A percentile compares a stretch with the other conserved stretches of the same genome.
phyloP scores from a whole-genome alignment of 768 basidiomycete species.

The Amanita pseudoporphyria region DNA sequence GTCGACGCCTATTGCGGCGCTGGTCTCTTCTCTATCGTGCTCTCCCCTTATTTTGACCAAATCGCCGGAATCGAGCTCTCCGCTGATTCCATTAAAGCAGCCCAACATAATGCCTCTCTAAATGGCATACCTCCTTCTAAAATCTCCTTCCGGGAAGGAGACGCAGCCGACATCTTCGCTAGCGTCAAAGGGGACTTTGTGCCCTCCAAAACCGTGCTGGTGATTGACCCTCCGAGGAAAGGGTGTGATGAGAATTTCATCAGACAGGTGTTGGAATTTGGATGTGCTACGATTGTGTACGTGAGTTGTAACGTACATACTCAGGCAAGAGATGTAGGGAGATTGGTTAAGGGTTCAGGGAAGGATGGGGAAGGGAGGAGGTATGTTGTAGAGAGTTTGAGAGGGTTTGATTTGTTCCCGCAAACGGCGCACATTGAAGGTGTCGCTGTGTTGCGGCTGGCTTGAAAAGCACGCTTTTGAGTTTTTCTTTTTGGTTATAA shows the following conservation, averaged over 20 bases:
- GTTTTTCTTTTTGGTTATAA: too few species aligned
- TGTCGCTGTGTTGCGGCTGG: slow-evolving; percentile 57
- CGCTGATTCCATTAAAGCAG: slow-evolving; percentile 58
- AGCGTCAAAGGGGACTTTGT: slow-evolving; percentile 56
- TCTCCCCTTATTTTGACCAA: slow-evolving; percentile 63
- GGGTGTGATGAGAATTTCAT: slow-evolving; percentile 82
- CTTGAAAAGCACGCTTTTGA: too few species aligned
- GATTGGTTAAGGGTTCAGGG: slow-evolving; percentile 42
- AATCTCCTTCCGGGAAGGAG: slow-evolving; percentile 67
- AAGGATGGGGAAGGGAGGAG: slow-evolving; percentile 27
- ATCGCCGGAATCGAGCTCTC: slow-evolving; percentile 89
- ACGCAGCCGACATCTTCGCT: slow-evolving; percentile 80
- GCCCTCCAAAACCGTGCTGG: slow-evolving; percentile 49
- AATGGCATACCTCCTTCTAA: slow-evolving; percentile 50
- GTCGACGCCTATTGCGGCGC: slow-evolving; percentile 94
- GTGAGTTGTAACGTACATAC: slow-evolving; percentile 96
- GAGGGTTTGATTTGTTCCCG: slow-evolving; percentile 93
- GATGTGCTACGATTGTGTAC: slow-evolving; percentile 66
- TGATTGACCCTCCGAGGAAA: slow-evolving; percentile 91
- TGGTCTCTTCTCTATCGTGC: slow-evolving; percentile 79
- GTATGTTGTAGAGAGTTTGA: slow-evolving; percentile 75
- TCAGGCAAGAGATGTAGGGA: slow-evolving; percentile 81
- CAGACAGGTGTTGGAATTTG: slow-evolving; percentile 64
- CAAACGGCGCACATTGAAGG: slow-evolving; percentile 94
- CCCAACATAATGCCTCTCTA: slow-evolving; percentile 54